Evolutionary conservation across 2,329 filamentous ascomycete species (phyloP).

Genomic region (Paraphoma chrysanthemicola): DNA sequence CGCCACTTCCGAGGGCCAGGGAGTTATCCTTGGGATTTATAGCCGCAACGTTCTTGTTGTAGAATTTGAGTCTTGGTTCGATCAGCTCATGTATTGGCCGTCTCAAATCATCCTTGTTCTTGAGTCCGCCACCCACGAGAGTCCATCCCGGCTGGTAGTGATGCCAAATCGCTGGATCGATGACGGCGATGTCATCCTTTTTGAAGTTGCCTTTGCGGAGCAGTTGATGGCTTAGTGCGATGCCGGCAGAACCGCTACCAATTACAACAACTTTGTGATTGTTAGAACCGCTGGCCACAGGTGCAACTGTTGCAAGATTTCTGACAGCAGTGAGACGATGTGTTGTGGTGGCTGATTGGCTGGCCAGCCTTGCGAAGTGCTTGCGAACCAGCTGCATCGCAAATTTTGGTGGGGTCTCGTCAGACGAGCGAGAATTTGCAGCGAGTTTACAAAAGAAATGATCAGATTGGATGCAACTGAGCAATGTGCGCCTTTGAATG

Average conservation of each 20-base stretch:
- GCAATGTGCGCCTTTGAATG: background rate
- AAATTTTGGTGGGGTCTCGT: background rate
- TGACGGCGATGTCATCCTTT: conserved; percentile 67
- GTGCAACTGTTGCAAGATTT: conserved; percentile 34
- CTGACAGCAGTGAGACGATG: conserved; percentile 5
- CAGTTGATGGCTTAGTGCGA: conserved; percentile 72
- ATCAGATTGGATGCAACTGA: background rate
- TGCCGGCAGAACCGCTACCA: conserved; percentile 70
- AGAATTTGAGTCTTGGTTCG: conserved; percentile 68
- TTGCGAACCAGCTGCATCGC: background rate
- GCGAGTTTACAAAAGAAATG: background rate
- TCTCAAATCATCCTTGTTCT: conserved; percentile 66
- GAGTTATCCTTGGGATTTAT: conserved; percentile 65
- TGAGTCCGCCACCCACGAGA: conserved; percentile 70
- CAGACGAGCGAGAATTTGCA: background rate
- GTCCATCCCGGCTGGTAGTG: conserved; percentile 76
- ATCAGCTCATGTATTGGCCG: conserved; percentile 60
- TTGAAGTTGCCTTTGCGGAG: conserved; percentile 64
- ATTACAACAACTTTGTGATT: conserved; percentile 72
- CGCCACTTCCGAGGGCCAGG: conserved; percentile 63
- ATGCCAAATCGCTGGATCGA: conserved; percentile 69
- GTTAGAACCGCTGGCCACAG: conserved; percentile 40
- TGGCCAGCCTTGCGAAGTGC: background rate
- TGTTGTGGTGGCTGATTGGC: background rate
- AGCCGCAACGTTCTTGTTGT: conserved; percentile 58